Base-by-base conservation (phyloP, 371 early-diverging fungal species). In the Haplosporangium sp. region DNA sequence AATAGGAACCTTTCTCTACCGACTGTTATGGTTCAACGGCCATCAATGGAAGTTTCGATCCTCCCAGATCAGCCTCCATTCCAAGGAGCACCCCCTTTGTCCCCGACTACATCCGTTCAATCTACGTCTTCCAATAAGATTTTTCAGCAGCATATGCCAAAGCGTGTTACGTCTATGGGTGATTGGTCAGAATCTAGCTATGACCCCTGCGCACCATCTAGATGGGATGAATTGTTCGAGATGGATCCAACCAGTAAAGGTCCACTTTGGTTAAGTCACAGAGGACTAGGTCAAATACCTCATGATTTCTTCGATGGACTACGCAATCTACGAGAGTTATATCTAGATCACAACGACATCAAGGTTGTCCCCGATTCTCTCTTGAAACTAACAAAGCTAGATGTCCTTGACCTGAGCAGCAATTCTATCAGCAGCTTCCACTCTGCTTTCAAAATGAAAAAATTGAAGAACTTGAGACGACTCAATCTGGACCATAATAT, bases 301-400 rank as follows among this genome's bases (percentile, higher is more conserved):
- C 74, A 84, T 53, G 74, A 84, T 47, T 84, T 84, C 53, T 84
- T 84, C 69, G 84, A 83, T 42, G 84, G 79, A 9, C 73, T 84
- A 39, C 69, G 76, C 38, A 84, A 78, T 56, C 35, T 84, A 37
- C 37, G 83, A 9, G 83, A 77, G 57, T 69, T 84, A 3, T 84
- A 84, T 55, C 61, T 84, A 67, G 84, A 84, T 19, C 74, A 76
- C 27, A 84, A 84, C 61, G 75, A 77, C 60, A 74, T 84, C 56
- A 74, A 83, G 27, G 72, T 83, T 38, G 77, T 84, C 7, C 84
- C 84, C 0, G 84, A 84, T 20, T 83, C 83, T 5, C 65, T 84
- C 34, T 63, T 84, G 55, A 84, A 85, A 42, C 83, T 91, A 9
- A 45, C 70, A 7, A 88, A 89, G 61, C 76, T 91, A 53, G 71